These are phyloP conservation scores for Cadophora sp. DNA, from an alignment of 2,329 filamentous ascomycete genomes.

Conservation along the genomic window DNA sequence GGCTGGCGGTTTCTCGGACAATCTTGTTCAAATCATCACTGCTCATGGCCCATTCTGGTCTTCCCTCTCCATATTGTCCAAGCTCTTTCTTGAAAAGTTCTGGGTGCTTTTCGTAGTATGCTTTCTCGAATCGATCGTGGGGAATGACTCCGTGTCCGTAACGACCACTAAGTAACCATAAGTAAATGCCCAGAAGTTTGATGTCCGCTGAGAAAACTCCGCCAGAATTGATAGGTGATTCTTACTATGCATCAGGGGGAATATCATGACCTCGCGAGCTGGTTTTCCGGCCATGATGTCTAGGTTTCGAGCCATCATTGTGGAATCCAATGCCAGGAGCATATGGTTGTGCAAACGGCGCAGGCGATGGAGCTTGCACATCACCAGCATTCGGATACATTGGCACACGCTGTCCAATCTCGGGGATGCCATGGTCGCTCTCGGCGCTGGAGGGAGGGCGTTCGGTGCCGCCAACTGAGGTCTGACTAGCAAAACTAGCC, in stretches of 20 bases:
- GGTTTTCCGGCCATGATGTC: constrained; percentile 71
- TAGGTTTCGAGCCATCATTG: constrained; percentile 56
- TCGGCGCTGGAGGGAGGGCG: constrained; percentile 64
- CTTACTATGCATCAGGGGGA: constrained; percentile 82
- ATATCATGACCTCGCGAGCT: constrained; percentile 74
- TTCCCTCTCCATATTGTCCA: constrained; percentile 62
- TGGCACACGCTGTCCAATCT: constrained; percentile 90
- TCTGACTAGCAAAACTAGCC: constrained; percentile 62
- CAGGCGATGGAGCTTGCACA: constrained; percentile 91
- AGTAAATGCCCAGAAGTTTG: constrained; percentile 12
- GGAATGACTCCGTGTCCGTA: constrained; percentile 83
- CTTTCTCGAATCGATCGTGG: constrained; percentile 84
- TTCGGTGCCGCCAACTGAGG: constrained; percentile 48
- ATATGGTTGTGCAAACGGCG: constrained; percentile 51
- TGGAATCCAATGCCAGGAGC: constrained; percentile 54
- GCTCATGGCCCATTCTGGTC: constrained; percentile 80
- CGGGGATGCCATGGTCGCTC: constrained; percentile 87
- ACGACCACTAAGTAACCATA: constrained; percentile 55
- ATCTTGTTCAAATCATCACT: constrained; percentile 91
- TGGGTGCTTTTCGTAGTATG: constrained; percentile 92
- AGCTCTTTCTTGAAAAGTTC: constrained; percentile 78
- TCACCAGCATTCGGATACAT: constrained; percentile 94
- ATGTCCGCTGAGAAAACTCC: background rate
- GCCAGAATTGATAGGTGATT: background rate
- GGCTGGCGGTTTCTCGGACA: constrained; percentile 72